phyloP scores from a whole-genome alignment of 2,329 filamentous ascomycete species.

The Fusarium sp. region DNA sequence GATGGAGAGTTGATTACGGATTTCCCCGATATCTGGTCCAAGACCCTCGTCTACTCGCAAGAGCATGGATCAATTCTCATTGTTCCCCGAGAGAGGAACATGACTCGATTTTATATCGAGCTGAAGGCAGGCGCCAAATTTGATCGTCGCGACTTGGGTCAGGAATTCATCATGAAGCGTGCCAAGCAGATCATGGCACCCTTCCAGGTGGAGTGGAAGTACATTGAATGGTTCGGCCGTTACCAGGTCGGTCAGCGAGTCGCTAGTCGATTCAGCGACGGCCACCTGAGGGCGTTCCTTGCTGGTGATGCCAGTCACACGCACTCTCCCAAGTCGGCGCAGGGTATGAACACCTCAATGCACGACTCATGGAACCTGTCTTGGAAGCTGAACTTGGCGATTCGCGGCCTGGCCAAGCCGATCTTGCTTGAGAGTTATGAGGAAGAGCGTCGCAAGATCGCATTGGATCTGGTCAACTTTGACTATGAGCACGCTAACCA shows the following conservation, averaged over 20 bases:
- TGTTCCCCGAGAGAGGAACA: constrained; percentile 74
- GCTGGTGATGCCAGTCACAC: constrained; percentile 76
- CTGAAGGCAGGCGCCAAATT: constrained; percentile 57
- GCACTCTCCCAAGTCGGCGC: constrained; percentile 74
- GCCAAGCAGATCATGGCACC: constrained; percentile 68
- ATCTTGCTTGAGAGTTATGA: constrained; percentile 67
- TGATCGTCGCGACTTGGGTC: constrained; percentile 54
- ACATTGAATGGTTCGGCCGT: constrained; percentile 74
- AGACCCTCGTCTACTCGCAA: constrained; percentile 72
- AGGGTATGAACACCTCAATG: constrained; percentile 70
- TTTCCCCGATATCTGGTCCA: constrained; percentile 79
- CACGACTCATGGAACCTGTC: constrained; percentile 68
- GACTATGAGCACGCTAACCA: constrained; percentile 65
- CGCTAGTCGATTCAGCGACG: constrained; percentile 72
- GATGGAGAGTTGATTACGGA: constrained; percentile 75
- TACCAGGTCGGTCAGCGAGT: constrained; percentile 76
- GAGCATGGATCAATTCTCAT: constrained; percentile 74
- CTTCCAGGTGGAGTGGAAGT: constrained; percentile 64
- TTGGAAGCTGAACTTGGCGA: constrained; percentile 61
- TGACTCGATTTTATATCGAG: constrained; percentile 71
- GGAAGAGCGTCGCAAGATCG: constrained; percentile 67
- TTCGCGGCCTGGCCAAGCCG: constrained; percentile 63
- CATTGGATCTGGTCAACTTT: constrained; percentile 65
- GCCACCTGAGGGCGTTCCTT: constrained; percentile 68
- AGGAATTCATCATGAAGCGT: constrained; percentile 74